These are phyloP conservation scores for Candida anglica DNA, from an alignment of 805 yeast species.

Conservation along the genomic window DNA sequence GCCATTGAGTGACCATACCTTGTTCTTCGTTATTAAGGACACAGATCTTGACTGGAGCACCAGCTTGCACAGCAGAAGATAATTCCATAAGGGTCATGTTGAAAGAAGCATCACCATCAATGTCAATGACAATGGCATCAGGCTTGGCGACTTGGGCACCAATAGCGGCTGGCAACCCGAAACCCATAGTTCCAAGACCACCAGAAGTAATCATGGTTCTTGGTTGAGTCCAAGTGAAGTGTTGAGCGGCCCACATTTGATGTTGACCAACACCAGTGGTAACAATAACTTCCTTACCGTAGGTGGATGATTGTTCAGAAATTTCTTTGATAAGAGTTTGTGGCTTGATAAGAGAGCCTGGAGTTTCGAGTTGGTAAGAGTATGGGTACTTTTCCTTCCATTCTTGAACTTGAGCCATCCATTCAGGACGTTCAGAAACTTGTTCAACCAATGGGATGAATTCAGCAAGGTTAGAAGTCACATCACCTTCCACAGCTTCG, in stretches of 20 bases:
- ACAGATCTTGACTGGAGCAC: conserved; percentile 83
- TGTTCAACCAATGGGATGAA: conserved; percentile 68
- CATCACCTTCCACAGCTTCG: conserved; percentile 96
- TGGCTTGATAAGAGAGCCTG: conserved; percentile 80
- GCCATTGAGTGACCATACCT: conserved; percentile 99
- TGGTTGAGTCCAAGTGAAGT: conserved; percentile 90
- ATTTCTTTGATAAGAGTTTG: conserved; percentile 85
- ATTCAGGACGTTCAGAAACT: conserved; percentile 67
- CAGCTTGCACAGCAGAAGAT: conserved; percentile 90
- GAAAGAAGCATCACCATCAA: conserved; percentile 99
- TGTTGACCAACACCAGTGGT: conserved; percentile 99
- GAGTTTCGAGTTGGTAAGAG: conserved; percentile 74
- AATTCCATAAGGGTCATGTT: conserved; percentile 95
- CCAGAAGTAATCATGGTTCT: conserved; percentile 96
- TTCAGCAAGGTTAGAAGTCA: conserved; percentile 66
- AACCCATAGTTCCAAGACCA: conserved; percentile 99
- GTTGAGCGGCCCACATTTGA: conserved; percentile 99
- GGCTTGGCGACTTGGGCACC: conserved; percentile 98
- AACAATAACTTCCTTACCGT: conserved; percentile 73
- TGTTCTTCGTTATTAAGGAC: conserved; percentile 96
- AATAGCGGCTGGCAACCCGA: conserved; percentile 94
- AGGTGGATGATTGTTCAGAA: conserved; percentile 61
- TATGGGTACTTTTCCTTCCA: conserved; percentile 92
- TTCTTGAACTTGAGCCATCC: conserved; percentile 69
- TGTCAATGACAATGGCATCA: conserved; percentile 90